Conservation (phyloP, 352 stramenopile species). For the Globisporangium spinosum region DNA sequence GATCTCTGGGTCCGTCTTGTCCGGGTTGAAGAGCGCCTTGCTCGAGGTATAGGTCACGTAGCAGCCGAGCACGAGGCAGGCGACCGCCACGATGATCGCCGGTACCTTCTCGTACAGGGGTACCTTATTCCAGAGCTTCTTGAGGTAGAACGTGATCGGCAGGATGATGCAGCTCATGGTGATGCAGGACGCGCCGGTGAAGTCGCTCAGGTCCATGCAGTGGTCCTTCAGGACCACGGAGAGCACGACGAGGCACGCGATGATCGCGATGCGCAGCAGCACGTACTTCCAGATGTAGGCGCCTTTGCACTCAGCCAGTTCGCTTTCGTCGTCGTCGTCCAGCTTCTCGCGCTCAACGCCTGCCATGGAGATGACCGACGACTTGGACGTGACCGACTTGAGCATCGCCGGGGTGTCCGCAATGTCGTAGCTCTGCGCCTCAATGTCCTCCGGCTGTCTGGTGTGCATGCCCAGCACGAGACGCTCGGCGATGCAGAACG, state of each 20-base stretch:
- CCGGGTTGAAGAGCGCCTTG: neutral
- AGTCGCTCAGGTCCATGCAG: constrained; percentile 39
- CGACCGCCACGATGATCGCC: constrained; percentile 54
- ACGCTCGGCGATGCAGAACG: no score
- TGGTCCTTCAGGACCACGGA: constrained; percentile 20
- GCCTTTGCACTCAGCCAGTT: no score
- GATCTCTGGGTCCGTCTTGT: neutral
- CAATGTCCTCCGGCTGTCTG: no score
- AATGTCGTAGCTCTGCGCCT: no score
- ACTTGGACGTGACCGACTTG: no score
- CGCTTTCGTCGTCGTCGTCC: no score
- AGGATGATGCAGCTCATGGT: neutral
- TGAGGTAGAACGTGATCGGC: constrained; percentile 2
- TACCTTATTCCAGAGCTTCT: constrained; percentile 51
- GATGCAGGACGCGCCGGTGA: constrained; percentile 16
- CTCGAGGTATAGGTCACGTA: neutral
- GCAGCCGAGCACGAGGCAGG: constrained; percentile 6
- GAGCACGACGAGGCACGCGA: constrained; percentile 12
- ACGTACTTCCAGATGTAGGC: no score
- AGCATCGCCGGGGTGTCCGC: no score
- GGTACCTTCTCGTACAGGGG: constrained; percentile 67
- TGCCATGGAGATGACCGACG: no score
- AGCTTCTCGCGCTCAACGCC: no score
- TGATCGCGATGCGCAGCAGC: neutral
- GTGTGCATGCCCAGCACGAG: no score